Evolutionary conservation across 768 basidiomycete species (phyloP), one percentile per base, ranked within the genome.

Genomic region (Strobilomyces dryophilus): DNA sequence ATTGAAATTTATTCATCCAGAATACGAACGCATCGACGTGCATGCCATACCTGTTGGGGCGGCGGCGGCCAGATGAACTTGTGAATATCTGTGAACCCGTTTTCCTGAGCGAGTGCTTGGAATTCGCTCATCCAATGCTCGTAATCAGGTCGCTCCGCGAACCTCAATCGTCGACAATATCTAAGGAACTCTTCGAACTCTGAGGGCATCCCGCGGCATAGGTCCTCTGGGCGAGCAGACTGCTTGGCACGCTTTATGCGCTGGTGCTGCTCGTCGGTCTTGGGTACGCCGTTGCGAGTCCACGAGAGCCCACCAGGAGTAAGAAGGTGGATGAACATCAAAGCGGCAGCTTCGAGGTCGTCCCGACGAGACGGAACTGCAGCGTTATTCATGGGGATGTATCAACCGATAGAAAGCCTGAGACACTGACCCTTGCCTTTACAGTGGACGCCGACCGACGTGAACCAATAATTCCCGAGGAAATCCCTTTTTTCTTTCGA

Each of bases 401-500:
- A 55, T 64, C 47, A 26, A 57, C 34, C 51, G 51, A 45, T 11
- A 50, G 58, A 51, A 53, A 49, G 49, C 20, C 45, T 37, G 26
- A 36, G 49, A 61, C 35, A 59, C 71, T 57, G 56, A 86, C 88
- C 85, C 76, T 81, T 83, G 49, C 85, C 84, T 45, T 81, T 80
- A 60, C 88, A 91, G 66, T 91, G 88, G 11, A 90, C 89, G 37
- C 78, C 80, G 4, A 90, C 79, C 11, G 88, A 84, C 72, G 81
- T 83, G 64, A 91, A 91, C 86, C 87, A 91, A 64, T 89, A 91
- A 64, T 91, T 91, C 24, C 88, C 88, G 48, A 90, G 82, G 57
- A 91, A 90, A 61, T 88, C 84, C 39, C 86, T 80, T 63, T 82
- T 83, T 29, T 69, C 70, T 48, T 77, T 81, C 60, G 82, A 83